Evolutionary conservation across 768 basidiomycete species (phyloP).

Genomic region (Collybia sp.): DNA sequence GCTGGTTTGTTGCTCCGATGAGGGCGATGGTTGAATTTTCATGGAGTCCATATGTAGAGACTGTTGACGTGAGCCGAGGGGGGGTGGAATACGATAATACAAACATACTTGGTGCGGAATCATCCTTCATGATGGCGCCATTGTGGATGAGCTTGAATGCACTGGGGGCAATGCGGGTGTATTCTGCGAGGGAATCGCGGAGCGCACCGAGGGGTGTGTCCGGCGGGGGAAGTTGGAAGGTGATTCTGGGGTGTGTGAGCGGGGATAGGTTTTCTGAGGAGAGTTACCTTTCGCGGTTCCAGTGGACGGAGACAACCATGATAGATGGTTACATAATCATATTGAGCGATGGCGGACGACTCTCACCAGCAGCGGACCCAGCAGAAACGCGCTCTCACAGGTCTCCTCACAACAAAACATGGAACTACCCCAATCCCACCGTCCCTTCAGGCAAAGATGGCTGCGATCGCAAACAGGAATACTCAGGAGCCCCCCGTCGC

Average conservation of each 20-base stretch:
- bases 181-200: constrained; percentile 59
- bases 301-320: constrained; percentile 43
- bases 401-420: constrained; percentile 37
- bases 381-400: constrained; percentile 22
- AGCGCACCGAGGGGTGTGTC: constrained; percentile 54
- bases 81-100: not conserved
- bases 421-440: constrained; percentile 78
- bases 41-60: constrained; percentile 73
- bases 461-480: constrained; percentile 42
- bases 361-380: constrained; percentile 15
- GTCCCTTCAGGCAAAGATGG: constrained; percentile 89
- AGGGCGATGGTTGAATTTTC: constrained; percentile 67
- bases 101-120: constrained; percentile 55
- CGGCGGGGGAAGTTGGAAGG: constrained; percentile 50
- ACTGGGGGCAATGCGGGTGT: constrained; percentile 64
- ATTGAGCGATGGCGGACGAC: not conserved
- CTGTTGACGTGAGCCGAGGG: constrained; percentile 25
- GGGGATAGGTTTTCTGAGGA: constrained; percentile 2
- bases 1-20: constrained; percentile 40
- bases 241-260: constrained; percentile 19
- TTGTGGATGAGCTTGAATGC: constrained; percentile 87
- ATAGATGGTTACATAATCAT: constrained; percentile 1
- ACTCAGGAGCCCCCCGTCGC: constrained; percentile 7
- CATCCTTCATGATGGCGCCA: constrained; percentile 89
- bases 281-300: constrained; percentile 32